Conservation (phyloP, 331 rosid genomes). For the Spiraea crenata region DNA sequence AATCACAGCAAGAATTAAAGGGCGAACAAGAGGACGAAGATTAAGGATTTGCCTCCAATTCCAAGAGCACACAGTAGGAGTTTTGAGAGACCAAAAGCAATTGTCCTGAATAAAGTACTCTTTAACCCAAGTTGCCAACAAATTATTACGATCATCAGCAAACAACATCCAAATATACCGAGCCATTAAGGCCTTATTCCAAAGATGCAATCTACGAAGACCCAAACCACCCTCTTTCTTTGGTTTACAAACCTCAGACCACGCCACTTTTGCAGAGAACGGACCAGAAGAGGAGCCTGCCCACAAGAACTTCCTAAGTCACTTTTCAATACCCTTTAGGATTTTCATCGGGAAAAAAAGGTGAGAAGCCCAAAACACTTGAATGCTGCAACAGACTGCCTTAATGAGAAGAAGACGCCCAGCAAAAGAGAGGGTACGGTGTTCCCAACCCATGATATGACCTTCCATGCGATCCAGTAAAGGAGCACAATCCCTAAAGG, state of each 20-base stretch:
- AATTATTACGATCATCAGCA: neutral
- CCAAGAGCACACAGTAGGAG: neutral
- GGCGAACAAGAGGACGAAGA: neutral
- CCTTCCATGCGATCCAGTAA: neutral
- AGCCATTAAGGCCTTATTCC: neutral
- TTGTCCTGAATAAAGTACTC: neutral
- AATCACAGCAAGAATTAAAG: neutral
- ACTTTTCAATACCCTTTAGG: neutral
- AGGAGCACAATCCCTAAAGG: neutral
- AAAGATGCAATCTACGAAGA: neutral
- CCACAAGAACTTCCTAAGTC: neutral
- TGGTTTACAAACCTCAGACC: neutral
- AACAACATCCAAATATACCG: neutral
- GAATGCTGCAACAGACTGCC: neutral
- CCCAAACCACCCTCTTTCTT: neutral
- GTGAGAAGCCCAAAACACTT: neutral
- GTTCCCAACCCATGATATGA: neutral
- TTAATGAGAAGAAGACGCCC: neutral
- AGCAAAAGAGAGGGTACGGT: accelerated
- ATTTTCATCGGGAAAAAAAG: neutral
- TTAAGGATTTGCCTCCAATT: neutral
- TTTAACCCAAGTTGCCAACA: neutral
- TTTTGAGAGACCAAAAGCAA: neutral
- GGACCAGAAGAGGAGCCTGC: neutral
- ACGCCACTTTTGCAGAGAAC: neutral